A percentile compares a stretch with the other conserved stretches of the same genome.
These are phyloP conservation scores for Bolboschoenus planiculmis DNA, from an alignment of 176 grass and related monocot genomes.

Conservation along the genomic window DNA sequence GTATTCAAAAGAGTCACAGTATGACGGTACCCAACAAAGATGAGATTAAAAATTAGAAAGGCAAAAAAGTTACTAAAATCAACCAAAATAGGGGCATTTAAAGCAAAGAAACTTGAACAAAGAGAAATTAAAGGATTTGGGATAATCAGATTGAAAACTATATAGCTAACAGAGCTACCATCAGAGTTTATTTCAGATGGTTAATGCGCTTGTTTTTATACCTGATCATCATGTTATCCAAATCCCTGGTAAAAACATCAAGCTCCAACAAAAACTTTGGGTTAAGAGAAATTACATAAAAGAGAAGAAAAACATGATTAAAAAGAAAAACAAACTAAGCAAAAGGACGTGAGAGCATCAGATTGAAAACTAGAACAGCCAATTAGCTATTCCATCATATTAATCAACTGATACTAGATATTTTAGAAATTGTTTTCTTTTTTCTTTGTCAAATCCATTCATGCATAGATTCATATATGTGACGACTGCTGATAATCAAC, in stretches of 20 bases:
- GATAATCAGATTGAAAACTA: conserved; percentile 24
- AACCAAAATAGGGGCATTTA: not conserved
- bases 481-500: too few species aligned
- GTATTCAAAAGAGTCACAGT: not conserved
- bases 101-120: not conserved
- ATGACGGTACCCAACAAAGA: not conserved
- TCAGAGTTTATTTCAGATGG: not conserved
- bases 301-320: not conserved
- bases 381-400: conserved; percentile 1
- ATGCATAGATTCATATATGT: not conserved
- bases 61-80: not conserved
- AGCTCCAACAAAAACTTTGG: not conserved
- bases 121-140: not conserved
- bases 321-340: not conserved
- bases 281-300: not conserved
- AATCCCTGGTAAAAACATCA: not conserved
- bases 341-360: not conserved
- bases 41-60: not conserved
- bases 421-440: not conserved
- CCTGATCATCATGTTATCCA: not conserved
- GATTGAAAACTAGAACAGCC: conserved; percentile 6
- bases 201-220: conserved; percentile 9
- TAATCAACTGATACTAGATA: not conserved
- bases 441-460: not conserved
- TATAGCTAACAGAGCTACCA: conserved; percentile 1